A percentile compares a stretch with the other conserved stretches of the same genome.
These are phyloP conservation scores for Pseudocercospora crystallina DNA, from an alignment of 2,329 filamentous ascomycete species.

Conservation along the genomic window DNA sequence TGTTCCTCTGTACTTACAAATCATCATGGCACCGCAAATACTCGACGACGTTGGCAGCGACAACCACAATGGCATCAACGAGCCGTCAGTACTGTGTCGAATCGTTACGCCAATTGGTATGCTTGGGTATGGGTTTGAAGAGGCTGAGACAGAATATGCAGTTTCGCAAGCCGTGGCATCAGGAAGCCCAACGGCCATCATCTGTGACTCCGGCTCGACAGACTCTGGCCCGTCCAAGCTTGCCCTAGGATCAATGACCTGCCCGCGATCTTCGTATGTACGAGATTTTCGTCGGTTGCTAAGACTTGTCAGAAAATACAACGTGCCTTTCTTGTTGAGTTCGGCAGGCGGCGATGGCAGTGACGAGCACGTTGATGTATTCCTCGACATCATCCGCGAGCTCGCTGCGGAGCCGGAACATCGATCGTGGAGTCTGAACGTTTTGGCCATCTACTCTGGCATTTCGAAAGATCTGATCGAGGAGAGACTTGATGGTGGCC, in stretches of 20 bases:
- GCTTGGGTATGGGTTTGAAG: conserved; percentile 36
- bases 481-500: background rate
- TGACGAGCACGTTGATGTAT: conserved; percentile 45
- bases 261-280: conserved; percentile 41
- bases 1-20: background rate
- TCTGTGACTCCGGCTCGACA: conserved; percentile 36
- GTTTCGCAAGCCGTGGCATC: conserved; percentile 31
- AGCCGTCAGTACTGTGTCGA: background rate
- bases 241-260: conserved; percentile 39
- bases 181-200: conserved; percentile 33
- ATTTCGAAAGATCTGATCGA: background rate
- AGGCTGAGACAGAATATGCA: conserved; percentile 25
- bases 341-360: conserved; percentile 52
- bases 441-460: conserved; percentile 5
- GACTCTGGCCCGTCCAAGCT: conserved; percentile 35
- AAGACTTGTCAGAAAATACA: conserved; percentile 22
- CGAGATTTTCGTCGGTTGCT: conserved; percentile 38
- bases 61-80: no score
- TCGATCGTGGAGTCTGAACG: conserved; percentile 1
- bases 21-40: background rate
- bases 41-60: no score
- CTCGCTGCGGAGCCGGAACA: conserved; percentile 3
- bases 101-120: conserved; percentile 37
- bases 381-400: conserved; percentile 41
- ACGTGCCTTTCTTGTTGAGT: conserved; percentile 45